phyloP scores from a whole-genome alignment of 2,329 filamentous ascomycete species.

The Nemania sp. region DNA sequence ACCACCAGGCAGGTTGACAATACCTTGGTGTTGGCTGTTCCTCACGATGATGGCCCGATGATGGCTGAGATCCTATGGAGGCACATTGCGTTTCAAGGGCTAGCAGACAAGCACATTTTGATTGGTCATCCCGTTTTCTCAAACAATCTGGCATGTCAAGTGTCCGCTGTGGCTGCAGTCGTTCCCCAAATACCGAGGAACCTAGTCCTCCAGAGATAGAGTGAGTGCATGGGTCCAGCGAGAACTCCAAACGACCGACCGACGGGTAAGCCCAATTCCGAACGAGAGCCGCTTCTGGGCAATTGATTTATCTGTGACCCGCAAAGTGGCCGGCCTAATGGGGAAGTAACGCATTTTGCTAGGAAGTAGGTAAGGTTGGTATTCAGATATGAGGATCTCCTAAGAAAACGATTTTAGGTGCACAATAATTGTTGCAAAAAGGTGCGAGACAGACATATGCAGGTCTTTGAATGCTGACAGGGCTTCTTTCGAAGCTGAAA shows the following conservation, averaged over 20 bases:
- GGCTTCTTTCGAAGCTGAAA: constrained; percentile 1
- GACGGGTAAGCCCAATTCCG: not conserved
- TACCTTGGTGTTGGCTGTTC: constrained; percentile 11
- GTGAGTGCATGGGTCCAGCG: constrained; percentile 10
- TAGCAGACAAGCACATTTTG: constrained; percentile 8
- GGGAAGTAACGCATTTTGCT: not conserved
- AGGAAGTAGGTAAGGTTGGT: not conserved
- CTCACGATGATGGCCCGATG: constrained; percentile 16
- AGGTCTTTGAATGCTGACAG: not conserved
- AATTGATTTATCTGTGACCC: constrained; percentile 7
- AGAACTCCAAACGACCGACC: constrained; percentile 2
- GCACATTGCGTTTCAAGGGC: constrained; percentile 32
- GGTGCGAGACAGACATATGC: constrained; percentile 2
- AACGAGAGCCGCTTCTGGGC: not conserved
- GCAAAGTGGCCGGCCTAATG: not conserved
- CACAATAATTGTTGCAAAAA: not conserved
- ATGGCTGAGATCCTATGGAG: constrained; percentile 18
- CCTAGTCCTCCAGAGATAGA: constrained; percentile 13
- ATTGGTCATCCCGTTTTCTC: constrained; percentile 18
- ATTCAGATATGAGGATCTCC: not conserved
- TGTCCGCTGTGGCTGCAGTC: constrained; percentile 21
- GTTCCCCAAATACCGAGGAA: constrained; percentile 24
- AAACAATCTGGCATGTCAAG: constrained; percentile 23
- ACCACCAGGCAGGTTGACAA: not conserved
- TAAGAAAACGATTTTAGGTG: not conserved